A percentile compares a stretch with the other conserved stretches of the same genome.
Conservation (phyloP, 2,329 filamentous ascomycete genomes). For the Xylariaceae sp. region DNA sequence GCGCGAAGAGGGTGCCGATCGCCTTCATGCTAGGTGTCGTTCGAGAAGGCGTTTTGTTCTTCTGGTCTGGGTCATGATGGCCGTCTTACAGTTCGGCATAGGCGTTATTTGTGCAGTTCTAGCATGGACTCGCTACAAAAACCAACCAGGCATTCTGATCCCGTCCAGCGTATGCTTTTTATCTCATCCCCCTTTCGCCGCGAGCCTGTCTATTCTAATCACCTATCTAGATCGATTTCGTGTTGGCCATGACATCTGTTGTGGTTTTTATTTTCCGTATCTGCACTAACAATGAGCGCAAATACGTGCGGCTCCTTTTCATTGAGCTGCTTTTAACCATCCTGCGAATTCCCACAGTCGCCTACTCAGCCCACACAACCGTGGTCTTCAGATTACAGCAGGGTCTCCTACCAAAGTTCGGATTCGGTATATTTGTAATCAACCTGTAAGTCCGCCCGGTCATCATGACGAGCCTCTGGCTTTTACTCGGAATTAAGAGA, state of each 20-base stretch:
- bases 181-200: background rate
- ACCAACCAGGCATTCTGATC: constrained; percentile 23
- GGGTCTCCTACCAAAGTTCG: constrained; percentile 27
- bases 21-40: constrained; percentile 27
- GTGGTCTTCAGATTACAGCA: constrained; percentile 20
- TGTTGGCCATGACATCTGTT: constrained; percentile 27
- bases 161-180: constrained; percentile 26
- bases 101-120: constrained; percentile 29
- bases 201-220: constrained; percentile 11
- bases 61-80: constrained; percentile 29
- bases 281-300: constrained; percentile 26
- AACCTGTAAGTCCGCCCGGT: constrained; percentile 27
- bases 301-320: constrained; percentile 28
- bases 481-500: background rate
- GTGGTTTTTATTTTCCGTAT: constrained; percentile 26
- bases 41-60: constrained; percentile 26
- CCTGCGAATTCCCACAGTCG: constrained; percentile 29
- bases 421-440: constrained; percentile 30
- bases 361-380: constrained; percentile 28
- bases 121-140: constrained; percentile 28
- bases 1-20: constrained; percentile 21
- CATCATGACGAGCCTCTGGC: background rate
- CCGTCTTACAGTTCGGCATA: constrained; percentile 30
- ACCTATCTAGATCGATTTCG: constrained; percentile 28
- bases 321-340: constrained; percentile 28